Conservation (phyloP, 371 early-diverging fungal species). For the Mucor indicus region DNA sequence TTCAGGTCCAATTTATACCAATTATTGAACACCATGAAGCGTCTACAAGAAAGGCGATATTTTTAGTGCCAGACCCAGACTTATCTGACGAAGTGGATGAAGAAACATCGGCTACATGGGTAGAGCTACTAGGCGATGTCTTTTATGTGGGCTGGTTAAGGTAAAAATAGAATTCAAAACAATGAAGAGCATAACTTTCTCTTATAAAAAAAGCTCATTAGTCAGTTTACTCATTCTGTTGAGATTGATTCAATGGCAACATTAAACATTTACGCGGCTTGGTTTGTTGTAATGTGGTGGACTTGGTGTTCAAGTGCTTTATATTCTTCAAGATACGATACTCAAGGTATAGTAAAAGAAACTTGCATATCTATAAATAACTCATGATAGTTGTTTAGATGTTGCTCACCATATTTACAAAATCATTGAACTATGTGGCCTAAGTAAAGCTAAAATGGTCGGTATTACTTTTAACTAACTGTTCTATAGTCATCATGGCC, state of each 20-base stretch:
- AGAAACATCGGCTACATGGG: conserved; percentile 45
- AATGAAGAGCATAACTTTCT: too few relatives aligned
- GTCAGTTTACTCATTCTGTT: conserved; percentile 52
- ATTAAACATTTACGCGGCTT: conserved; percentile 46
- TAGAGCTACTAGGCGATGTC: conserved; percentile 46
- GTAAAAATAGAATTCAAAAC: conserved; percentile 12
- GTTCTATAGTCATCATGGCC: conserved; percentile 41
- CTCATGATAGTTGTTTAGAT: too few relatives aligned
- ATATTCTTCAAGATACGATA: conserved; percentile 45
- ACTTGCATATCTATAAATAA: too few relatives aligned
- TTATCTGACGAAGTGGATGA: conserved; percentile 47
- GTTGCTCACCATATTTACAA: conserved; percentile 51
- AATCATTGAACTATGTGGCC: conserved; percentile 41
- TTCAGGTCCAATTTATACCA: conserved; percentile 27
- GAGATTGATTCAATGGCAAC: conserved; percentile 32
- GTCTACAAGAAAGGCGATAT: conserved; percentile 20
- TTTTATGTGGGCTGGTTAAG: conserved; percentile 50
- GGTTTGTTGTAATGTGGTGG: conserved; percentile 65
- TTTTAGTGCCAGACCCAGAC: conserved; percentile 45
- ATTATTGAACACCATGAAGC: conserved; percentile 14
- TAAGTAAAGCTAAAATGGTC: too few relatives aligned
- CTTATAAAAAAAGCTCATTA: too few relatives aligned
- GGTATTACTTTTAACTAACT: neutral
- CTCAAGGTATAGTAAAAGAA: conserved; percentile 28
- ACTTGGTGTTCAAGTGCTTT: conserved; percentile 58